Evolutionary conservation across 2,329 filamentous ascomycete genomes (phyloP), one percentile per base, ranked within the genome.

Genomic region (Penicillium sp.): DNA sequence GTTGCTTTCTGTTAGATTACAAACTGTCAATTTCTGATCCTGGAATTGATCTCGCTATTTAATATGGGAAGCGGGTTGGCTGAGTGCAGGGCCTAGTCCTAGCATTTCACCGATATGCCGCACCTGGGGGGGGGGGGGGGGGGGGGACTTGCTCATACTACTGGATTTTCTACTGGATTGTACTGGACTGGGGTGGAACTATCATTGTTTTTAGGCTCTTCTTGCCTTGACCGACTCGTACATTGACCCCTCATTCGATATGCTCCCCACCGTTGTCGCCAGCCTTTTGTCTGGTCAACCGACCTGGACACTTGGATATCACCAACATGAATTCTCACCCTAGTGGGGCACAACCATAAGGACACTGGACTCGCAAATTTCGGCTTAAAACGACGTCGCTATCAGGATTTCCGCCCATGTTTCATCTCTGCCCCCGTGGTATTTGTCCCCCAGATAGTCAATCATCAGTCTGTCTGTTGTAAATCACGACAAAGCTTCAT

Each of bases 401-500:
- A 47, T 44, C 23, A 5, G 35, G n/a, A 23, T 35, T 31, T 41
- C 35, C 25, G 49, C 33, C 19, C 42, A 17, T 35, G 25, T 33
- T 62, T 49, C 56, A 48, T 57, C 7, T 36, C 50, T 45, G 15
- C 48, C 19, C 27, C 45, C 42, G 44, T 56, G 54, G 59, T 50
- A 56, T 49, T 33, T 59, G 38, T 33, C 38, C 36, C 31, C 43
- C 45, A 29, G 54, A 58, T 60, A 48, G 43, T 53, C 47, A 54
- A n/a, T n/a, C 13, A 25, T 29, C 39, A 50, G 50, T 61, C 52
- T 55, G 54, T 58, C 51, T 60, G 59, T 45, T 61, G 64, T 64
- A 62, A 63, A 66, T 45, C 17, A 15, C 35, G 36, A 42, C 55
- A 42, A 45, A 21, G 7, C 8, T 43, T 42, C 41, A 25, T 39